Conservation (phyloP, 2,329 filamentous ascomycete species). For the Sarocladiaceae sp. region DNA sequence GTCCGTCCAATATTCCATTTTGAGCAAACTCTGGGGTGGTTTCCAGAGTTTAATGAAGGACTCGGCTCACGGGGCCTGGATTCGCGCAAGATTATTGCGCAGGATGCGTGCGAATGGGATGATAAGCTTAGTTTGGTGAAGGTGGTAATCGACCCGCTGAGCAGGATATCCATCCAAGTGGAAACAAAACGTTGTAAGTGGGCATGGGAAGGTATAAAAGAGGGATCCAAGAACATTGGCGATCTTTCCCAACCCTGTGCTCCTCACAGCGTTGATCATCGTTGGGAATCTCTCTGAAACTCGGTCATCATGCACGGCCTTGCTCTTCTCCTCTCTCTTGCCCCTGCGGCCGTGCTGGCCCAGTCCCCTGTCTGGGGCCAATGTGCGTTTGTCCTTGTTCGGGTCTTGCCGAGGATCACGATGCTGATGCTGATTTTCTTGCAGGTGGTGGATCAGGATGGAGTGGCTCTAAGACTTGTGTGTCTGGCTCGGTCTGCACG, state of each 20-base stretch:
- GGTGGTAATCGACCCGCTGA: background rate
- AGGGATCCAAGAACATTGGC: background rate
- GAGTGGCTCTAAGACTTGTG: conserved; percentile 13
- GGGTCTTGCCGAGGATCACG: too few relatives aligned
- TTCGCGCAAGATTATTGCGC: background rate
- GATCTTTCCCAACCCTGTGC: conserved; percentile 8
- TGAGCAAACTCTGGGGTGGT: conserved; percentile 2
- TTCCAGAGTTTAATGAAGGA: conserved; percentile 1
- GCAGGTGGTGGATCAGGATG: conserved; percentile 14
- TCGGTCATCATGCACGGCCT: conserved; percentile 13
- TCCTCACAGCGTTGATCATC: background rate
- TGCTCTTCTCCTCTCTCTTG: conserved; percentile 12
- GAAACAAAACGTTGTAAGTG: background rate
- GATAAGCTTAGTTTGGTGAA: background rate
- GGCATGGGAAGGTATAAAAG: background rate
- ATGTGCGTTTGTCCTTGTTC: conserved; percentile 13
- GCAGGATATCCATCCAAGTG: background rate
- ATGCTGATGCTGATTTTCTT: background rate
- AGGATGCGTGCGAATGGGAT: conserved; percentile 1
- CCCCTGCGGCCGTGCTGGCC: conserved; percentile 13
- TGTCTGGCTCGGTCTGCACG: conserved; percentile 13
- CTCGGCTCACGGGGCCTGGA: background rate
- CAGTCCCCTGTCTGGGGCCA: conserved; percentile 15
- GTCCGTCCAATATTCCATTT: background rate
- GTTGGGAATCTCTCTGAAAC: conserved; percentile 3